Base-by-base conservation (phyloP, 2,329 filamentous ascomycete genomes). In the Xylaria sp. region DNA sequence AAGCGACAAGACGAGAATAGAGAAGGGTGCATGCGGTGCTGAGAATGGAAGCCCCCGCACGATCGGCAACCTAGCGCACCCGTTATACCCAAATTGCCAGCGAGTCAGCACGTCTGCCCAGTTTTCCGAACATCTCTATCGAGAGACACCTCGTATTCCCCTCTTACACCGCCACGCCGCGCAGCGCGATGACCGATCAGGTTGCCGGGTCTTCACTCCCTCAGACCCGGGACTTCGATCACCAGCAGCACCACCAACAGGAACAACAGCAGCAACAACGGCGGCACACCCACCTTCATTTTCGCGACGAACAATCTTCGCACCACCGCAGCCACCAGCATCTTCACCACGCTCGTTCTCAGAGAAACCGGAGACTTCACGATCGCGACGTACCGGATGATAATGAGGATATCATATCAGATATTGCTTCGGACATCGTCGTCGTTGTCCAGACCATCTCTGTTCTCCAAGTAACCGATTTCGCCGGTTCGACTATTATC, bases 391-490 rank as follows among this genome's bases (percentile, higher is more conserved):
- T 71, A 59, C 55, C 54, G 25, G 38, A 38, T 35, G 60, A 56
- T 43, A 46, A 47, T 56, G 47, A 40, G 41, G 55, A 37, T 21
- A 31, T 25, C 19, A 17, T 15, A 8, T 64, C 71, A 47, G 72
- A 75, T 19, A 60, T 70, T 49, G 19, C 17, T 11, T 64, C 71
- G 48, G 72, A 75, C 21, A 60, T 70, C 51, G 63, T 65, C 49
- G 74, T 83, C 68, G 81, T 87, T 68, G 76, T 85, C 54, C 79
- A 85, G 72, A 86, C 84, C 67, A 74, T 87, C 65, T 84, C 83
- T 25, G 76, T 86, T 71, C 73, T 86, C 57, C 80, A 85, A 66
- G 69, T 83, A 63, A 79, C 85, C 64, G 82, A 86, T 72, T 74
- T 74, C 46, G 70, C 73, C 44, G 84, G 84, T 63, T 77, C 75